Evolutionary conservation across 176 grass and related monocot genomes (phyloP).

Genomic region (Secale cereale): DNA sequence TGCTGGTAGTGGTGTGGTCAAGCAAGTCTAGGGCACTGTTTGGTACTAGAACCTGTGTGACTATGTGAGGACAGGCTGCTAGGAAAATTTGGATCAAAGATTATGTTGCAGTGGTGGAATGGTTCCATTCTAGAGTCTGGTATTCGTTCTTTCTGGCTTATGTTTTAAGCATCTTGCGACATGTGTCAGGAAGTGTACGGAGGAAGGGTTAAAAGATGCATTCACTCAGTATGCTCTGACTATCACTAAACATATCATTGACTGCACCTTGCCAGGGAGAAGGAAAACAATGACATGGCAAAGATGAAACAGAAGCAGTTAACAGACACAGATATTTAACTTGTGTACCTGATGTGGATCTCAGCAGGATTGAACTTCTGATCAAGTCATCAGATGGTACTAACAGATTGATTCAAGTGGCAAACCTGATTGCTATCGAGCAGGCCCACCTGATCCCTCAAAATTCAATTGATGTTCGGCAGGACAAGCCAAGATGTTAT

Average conservation of each 20-base stretch:
- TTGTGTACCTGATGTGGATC: not conserved
- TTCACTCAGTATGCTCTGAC: not conserved
- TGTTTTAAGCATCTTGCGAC: slow-evolving; percentile 16
- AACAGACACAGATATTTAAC: not conserved
- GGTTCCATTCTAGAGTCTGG: slow-evolving; percentile 8
- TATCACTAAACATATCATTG: slow-evolving; percentile 16
- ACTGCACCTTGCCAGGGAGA: not conserved
- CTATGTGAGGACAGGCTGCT: slow-evolving; percentile 19
- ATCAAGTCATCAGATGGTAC: not conserved
- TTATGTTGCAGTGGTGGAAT: slow-evolving; percentile 9
- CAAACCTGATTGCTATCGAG: slow-evolving; percentile 8
- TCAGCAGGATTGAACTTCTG: slow-evolving; percentile 12
- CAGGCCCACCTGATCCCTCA: slow-evolving; percentile 20
- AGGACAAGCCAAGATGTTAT: not conserved
- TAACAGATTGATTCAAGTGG: slow-evolving; percentile 10
- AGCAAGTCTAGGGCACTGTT: slow-evolving; percentile 18
- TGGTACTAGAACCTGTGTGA: slow-evolving; percentile 16
- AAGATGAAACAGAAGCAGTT: slow-evolving; percentile 1
- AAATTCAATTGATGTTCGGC: slow-evolving; percentile 4
- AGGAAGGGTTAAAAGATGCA: not conserved
- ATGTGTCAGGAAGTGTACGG: slow-evolving; percentile 16
- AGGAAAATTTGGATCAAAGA: slow-evolving; percentile 28
- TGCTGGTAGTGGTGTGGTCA: slow-evolving; percentile 31
- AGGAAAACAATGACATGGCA: slow-evolving; percentile 1
- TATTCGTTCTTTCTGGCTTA: slow-evolving; percentile 11